Percentiles rank a stretch among this genome's conserved stretches.
phyloP scores from a whole-genome alignment of 1,284 basidiomycete species.

The Jaminaea rosea region DNA sequence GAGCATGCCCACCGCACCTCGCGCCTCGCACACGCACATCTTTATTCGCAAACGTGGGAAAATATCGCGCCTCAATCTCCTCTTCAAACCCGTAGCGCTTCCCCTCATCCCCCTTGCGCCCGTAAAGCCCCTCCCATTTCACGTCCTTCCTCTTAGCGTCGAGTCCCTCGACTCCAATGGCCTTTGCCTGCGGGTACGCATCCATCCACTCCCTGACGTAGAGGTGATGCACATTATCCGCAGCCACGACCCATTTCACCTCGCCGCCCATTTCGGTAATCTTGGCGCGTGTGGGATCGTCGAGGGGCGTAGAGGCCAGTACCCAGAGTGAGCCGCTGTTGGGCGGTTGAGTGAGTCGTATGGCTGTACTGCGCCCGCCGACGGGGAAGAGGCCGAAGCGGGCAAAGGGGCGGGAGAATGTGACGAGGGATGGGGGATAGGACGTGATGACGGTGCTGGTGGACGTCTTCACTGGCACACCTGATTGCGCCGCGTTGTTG shows the following conservation, averaged over 20 bases:
- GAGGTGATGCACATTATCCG: conserved; percentile 51
- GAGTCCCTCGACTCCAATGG: conserved; percentile 49
- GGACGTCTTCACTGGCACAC: neutral
- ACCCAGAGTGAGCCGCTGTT: conserved; percentile 58
- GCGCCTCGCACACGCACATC: no score
- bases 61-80: conserved; percentile 52
- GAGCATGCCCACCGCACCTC: no score
- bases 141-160: conserved; percentile 49
- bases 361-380: conserved; percentile 57
- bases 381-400: conserved; percentile 45
- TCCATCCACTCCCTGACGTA: conserved; percentile 45
- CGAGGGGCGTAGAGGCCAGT: conserved; percentile 72
- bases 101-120: conserved; percentile 15
- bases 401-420: conserved; percentile 45
- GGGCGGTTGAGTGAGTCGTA: conserved; percentile 62
- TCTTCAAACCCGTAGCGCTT: conserved; percentile 30
- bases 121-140: conserved; percentile 46
- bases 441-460: neutral
- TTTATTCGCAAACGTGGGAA: conserved; percentile 71
- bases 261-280: conserved; percentile 62
- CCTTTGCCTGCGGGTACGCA: conserved; percentile 38
- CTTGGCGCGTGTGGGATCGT: conserved; percentile 59
- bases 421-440: conserved; percentile 23
- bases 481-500: no score
- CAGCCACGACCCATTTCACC: conserved; percentile 56